Evolutionary conservation across 106 monocot species (phyloP).

Genomic region (Posidonia australis): DNA sequence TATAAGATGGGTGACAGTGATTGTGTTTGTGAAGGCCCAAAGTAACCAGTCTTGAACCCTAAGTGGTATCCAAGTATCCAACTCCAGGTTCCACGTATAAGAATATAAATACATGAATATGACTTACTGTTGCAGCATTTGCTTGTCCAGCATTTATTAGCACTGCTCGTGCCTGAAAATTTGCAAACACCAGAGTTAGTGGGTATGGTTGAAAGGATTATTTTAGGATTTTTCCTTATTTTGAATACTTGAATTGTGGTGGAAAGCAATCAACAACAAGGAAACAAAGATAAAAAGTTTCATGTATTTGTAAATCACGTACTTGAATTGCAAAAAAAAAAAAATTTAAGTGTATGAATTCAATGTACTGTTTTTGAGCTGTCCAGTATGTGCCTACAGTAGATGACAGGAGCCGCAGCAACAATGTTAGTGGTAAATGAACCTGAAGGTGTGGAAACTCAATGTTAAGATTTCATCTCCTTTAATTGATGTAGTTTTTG

Average conservation of each 20-base stretch:
- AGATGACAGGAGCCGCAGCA: constrained; percentile 88
- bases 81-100: background rate
- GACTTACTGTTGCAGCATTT: constrained; percentile 96
- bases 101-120: background rate
- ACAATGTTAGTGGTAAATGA: constrained; percentile 88
- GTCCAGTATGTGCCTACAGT: constrained; percentile 56
- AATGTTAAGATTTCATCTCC: background rate
- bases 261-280: background rate
- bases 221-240: too few relatives aligned
- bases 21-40: too few relatives aligned
- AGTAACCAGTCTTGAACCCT: too few relatives aligned
- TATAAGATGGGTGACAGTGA: too few relatives aligned
- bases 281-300: background rate
- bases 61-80: too few relatives aligned
- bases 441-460: constrained; percentile 29
- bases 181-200: background rate
- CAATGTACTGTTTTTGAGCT: constrained; percentile 41
- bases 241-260: background rate
- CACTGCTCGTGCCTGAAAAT: constrained; percentile 69
- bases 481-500: background rate
- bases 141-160: constrained; percentile 99
- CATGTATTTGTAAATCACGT: background rate
- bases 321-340: background rate
- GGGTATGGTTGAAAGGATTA: too few relatives aligned
- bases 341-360: background rate